Conservation (phyloP, 176 grass and related monocot genomes). For the Phyllostachys edulis region DNA sequence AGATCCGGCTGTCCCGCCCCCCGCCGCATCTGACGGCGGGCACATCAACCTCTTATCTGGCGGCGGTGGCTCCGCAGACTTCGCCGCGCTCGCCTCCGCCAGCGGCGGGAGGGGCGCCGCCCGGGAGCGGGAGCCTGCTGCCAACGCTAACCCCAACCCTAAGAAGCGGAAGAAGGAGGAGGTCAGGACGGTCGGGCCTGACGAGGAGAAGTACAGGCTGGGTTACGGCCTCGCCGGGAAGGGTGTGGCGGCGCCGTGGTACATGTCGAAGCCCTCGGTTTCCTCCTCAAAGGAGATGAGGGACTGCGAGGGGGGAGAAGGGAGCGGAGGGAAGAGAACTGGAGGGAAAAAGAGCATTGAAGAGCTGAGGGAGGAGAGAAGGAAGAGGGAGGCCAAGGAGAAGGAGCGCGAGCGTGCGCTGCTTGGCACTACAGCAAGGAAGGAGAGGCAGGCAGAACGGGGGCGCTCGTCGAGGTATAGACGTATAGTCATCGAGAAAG, state of each 20-base stretch:
- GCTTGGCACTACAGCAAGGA: conserved; percentile 22
- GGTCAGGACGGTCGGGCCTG: conserved; percentile 56
- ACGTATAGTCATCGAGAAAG: conserved; percentile 26
- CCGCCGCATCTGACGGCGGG: conserved; percentile 27
- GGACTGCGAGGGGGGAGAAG: not conserved
- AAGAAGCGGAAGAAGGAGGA: conserved; percentile 72
- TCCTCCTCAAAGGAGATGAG: conserved; percentile 24
- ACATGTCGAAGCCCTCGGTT: conserved; percentile 42
- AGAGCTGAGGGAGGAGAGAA: conserved; percentile 67
- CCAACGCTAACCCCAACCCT: conserved; percentile 34
- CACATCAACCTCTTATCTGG: conserved; percentile 87
- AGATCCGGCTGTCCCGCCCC: not conserved
- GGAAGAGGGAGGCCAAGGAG: conserved; percentile 69
- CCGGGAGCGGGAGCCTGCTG: conserved; percentile 22
- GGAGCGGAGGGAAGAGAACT: conserved; percentile 48
- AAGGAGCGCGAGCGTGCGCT: conserved; percentile 49
- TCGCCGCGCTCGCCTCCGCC: conserved; percentile 54
- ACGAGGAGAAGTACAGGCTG: conserved; percentile 91
- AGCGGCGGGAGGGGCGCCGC: conserved; percentile 46
- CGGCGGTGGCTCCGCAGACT: conserved; percentile 42
- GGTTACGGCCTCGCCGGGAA: conserved; percentile 86
- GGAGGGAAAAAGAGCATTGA: conserved; percentile 65
- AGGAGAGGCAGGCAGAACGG: conserved; percentile 36
- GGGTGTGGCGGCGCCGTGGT: conserved; percentile 86
- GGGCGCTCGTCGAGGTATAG: conserved; percentile 39